Evolutionary conservation across 2,329 filamentous ascomycete species (phyloP).

Genomic region (Exophiala oligosperma): DNA sequence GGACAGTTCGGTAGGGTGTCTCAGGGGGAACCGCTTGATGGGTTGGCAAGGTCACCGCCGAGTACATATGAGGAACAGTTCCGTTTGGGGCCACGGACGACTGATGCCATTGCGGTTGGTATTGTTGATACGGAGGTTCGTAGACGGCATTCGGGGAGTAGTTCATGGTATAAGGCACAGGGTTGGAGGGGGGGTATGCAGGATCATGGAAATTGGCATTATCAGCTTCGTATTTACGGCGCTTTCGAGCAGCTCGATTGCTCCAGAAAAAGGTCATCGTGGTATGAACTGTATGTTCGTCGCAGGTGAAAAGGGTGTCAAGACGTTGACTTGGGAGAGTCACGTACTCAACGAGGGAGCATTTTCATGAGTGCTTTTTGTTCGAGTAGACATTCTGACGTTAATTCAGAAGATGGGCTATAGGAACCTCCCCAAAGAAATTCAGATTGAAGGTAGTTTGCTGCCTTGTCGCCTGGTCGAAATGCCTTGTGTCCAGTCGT

Average conservation of each 20-base stretch:
- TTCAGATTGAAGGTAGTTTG: neutral
- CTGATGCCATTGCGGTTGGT: conserved; percentile 7
- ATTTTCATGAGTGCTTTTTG: neutral
- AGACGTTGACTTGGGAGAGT: no score
- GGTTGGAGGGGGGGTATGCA: conserved; percentile 1
- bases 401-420: neutral
- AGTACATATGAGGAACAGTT: conserved; percentile 2
- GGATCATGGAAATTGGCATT: neutral
- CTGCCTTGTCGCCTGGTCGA: conserved; percentile 4
- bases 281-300: neutral
- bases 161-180: conserved; percentile 5
- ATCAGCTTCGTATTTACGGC: conserved; percentile 2
- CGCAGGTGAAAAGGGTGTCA: no score
- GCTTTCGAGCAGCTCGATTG: conserved; percentile 2
- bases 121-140: neutral
- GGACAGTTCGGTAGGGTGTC: neutral
- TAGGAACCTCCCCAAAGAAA: neutral
- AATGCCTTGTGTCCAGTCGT: neutral
- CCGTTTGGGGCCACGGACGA: conserved; percentile 3
- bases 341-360: neutral
- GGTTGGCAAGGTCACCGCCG: conserved; percentile 4
- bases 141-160: neutral
- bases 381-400: no score
- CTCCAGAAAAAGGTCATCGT: conserved; percentile 4
- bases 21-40: neutral